phyloP scores from a whole-genome alignment of 306 rosid species.

The Cicer arietinum region DNA sequence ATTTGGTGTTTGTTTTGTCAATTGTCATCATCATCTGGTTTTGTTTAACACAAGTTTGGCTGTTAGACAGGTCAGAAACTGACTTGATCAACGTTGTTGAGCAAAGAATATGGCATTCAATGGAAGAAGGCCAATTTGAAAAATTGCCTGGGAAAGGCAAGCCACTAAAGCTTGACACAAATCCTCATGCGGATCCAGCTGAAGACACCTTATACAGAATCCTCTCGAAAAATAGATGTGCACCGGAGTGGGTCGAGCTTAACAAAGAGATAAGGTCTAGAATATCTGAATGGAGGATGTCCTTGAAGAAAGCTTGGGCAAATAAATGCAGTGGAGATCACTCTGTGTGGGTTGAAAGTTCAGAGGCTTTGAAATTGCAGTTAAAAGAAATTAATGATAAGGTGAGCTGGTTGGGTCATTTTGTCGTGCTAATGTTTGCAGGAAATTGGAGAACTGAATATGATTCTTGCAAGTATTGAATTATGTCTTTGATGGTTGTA shows the following conservation, averaged over 20 bases:
- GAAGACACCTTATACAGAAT: conserved; percentile 84
- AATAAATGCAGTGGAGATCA: conserved; percentile 60
- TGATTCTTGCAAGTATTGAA: conserved; percentile 24
- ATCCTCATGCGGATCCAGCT: conserved; percentile 95
- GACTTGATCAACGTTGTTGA: conserved; percentile 85
- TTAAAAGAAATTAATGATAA: conserved; percentile 65
- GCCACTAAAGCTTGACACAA: conserved; percentile 67
- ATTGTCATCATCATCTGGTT: background rate
- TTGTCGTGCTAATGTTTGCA: background rate
- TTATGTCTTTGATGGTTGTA: background rate
- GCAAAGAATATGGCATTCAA: conserved; percentile 94
- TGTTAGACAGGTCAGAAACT: conserved; percentile 81
- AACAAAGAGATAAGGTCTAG: conserved; percentile 82
- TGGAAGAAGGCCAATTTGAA: conserved; percentile 94
- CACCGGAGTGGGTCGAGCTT: conserved; percentile 92
- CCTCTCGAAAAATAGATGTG: conserved; percentile 78
- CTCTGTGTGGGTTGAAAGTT: conserved; percentile 59
- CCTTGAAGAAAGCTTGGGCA: conserved; percentile 68
- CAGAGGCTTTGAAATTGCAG: conserved; percentile 65
- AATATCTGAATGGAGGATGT: conserved; percentile 62
- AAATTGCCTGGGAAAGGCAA: conserved; percentile 93
- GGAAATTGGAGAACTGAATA: conserved; percentile 20
- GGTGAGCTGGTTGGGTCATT: conserved; percentile 52
- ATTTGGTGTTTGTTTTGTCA: conserved; percentile 1
- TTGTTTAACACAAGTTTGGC: conserved; percentile 23